Conservation (phyloP, 129 eudicot genomes). For the Escallonia herrerae region DNA sequence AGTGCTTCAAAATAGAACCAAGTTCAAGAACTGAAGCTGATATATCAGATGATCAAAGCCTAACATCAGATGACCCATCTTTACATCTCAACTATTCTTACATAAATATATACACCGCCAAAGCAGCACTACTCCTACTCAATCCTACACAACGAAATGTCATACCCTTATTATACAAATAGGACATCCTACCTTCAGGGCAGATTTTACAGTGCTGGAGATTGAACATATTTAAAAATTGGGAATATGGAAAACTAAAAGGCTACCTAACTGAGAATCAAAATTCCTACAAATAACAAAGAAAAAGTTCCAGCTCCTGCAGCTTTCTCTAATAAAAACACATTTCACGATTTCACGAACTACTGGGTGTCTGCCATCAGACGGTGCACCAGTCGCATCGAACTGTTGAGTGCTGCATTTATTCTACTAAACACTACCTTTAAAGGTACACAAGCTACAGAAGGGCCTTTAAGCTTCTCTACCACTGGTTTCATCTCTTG, state of each 20-base stretch:
- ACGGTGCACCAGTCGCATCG: slow-evolving; percentile 17
- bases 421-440: slow-evolving; percentile 79
- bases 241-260: not conserved
- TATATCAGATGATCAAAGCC: not conserved
- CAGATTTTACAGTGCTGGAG: slow-evolving; percentile 23
- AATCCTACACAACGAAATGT: slow-evolving; percentile 10
- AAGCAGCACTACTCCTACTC: slow-evolving; percentile 6
- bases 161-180: slow-evolving; percentile 14
- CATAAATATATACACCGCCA: slow-evolving; percentile 26
- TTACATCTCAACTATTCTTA: slow-evolving; percentile 27
- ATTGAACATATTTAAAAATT: slow-evolving; percentile 7
- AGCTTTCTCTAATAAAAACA: not conserved
- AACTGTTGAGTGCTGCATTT: slow-evolving; percentile 50
- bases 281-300: slow-evolving; percentile 25
- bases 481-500: slow-evolving; percentile 22
- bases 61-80: slow-evolving; percentile 9
- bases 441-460: slow-evolving; percentile 65
- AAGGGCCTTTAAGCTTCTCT: slow-evolving; percentile 44
- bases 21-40: not conserved
- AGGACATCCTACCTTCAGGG: slow-evolving; percentile 10
- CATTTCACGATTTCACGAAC: slow-evolving; percentile 8
- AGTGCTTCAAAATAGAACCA: not conserved
- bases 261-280: slow-evolving; percentile 19
- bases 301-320: slow-evolving; percentile 5
- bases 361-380: not conserved